phyloP scores from a whole-genome alignment of 2,329 filamentous ascomycete species.

The Cytospora chrysosperma region DNA sequence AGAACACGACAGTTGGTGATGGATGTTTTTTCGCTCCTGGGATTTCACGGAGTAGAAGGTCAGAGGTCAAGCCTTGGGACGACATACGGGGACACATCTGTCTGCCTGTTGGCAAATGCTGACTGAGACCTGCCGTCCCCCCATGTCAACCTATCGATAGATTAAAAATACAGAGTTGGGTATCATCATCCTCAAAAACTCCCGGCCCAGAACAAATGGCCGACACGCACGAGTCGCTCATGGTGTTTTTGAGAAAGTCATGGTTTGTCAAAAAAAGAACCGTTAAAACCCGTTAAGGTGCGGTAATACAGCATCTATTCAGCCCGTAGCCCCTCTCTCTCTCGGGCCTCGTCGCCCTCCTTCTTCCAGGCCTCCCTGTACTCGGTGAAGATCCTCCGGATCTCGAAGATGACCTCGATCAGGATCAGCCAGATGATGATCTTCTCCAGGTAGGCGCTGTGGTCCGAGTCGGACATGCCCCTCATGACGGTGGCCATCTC shows the following conservation, averaged over 20 bases:
- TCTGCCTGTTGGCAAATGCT: not conserved
- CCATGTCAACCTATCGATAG: slow-evolving; percentile 2
- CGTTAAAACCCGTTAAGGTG: not conserved
- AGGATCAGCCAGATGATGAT: slow-evolving; percentile 94
- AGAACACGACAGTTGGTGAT: too few species aligned
- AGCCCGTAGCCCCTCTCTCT: not conserved
- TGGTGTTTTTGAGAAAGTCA: not conserved
- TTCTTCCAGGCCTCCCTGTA: slow-evolving; percentile 36
- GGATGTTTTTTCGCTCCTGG: too few species aligned
- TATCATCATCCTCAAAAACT: slow-evolving; percentile 7
- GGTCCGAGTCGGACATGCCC: slow-evolving; percentile 86
- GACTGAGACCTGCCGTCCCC: not conserved
- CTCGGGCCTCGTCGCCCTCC: slow-evolving; percentile 3
- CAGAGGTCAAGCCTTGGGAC: not conserved
- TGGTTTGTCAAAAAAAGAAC: not conserved
- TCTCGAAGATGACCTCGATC: slow-evolving; percentile 87
- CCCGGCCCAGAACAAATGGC: not conserved
- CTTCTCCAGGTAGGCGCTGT: slow-evolving; percentile 85
- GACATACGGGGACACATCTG: not conserved
- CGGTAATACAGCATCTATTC: not conserved
- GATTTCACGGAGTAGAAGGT: not conserved
- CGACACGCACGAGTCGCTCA: not conserved
- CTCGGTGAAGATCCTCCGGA: slow-evolving; percentile 71
- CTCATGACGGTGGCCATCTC: slow-evolving; percentile 89
- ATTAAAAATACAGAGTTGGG: slow-evolving; percentile 8